Base-by-base conservation (phyloP, 2,329 filamentous ascomycete genomes). In the Botrytis fragariae region DNA sequence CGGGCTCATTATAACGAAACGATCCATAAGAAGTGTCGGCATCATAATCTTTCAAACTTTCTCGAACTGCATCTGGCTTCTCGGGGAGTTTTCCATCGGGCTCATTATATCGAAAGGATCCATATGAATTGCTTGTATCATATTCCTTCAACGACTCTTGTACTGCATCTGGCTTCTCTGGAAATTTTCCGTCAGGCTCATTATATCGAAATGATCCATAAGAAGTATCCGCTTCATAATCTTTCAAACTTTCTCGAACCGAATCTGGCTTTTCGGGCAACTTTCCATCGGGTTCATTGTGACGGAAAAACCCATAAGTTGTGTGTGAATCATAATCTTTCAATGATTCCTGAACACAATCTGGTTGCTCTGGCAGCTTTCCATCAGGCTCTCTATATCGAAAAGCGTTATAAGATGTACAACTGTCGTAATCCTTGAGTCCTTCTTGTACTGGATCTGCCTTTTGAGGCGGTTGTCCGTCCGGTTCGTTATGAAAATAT, bases 141-240 rank as follows among this genome's bases (percentile, higher is more conserved):
- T 85, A 85, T 3, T 82, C 76, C 74, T 82, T 81, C 9, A 82
- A 80, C 22, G 80, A 73, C 57, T 82, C 81, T 73, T 81, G 82
- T 5, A 78, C 77, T 2, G 79, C 80, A 64, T 78, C 75, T 4
- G 77, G 73, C 45, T 74, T 73, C 51, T 54, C 69, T 1, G 42
- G 69, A n/a, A 42, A 9, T 10, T 71, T 71, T 4, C 84, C 85
- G 74, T 86, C 81, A 0, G 81, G 81, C 74, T 84, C 82, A 22
- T 83, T 78, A 20, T 78, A 73, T 29, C 73, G 72, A 48, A 78
- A 73, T 0, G 78, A 73, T 44, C 73, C 73, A 74, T 81, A 77
- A n/a, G 74, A 73, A 18, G 62, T 37, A 18, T 25, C 44, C 2
- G 35, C 14, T 18, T 74, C 73, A 35, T 73, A 74, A 8, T 74